Evolutionary conservation across 2,329 filamentous ascomycete genomes (phyloP).

Genomic region (Neofusicoccum sp.): DNA sequence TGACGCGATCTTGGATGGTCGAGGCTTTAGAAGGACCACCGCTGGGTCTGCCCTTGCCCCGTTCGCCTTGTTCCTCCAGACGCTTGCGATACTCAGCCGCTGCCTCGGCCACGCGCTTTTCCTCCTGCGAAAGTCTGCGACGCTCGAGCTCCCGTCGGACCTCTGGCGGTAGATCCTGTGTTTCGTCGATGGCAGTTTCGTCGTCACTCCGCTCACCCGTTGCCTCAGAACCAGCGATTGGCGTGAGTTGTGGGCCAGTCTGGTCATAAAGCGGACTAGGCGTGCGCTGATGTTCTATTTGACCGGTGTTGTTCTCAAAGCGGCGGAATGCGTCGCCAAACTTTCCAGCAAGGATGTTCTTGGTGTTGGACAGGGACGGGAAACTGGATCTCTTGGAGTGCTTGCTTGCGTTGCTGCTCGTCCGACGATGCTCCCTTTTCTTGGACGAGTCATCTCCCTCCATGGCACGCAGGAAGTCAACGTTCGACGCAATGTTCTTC

Average conservation of each 20-base stretch:
- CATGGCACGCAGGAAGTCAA: conserved; percentile 77
- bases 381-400: conserved; percentile 72
- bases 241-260: conserved; percentile 45
- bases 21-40: conserved; percentile 55
- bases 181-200: conserved; percentile 61
- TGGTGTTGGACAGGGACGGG: conserved; percentile 69
- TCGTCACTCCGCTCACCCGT: conserved; percentile 68
- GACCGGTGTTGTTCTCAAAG: conserved; percentile 62
- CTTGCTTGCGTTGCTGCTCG: conserved; percentile 56
- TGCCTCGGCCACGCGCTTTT: conserved; percentile 82
- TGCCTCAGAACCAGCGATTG: conserved; percentile 73
- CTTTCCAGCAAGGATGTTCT: conserved; percentile 78
- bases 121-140: conserved; percentile 76
- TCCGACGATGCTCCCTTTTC: conserved; percentile 55
- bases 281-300: conserved; percentile 35
- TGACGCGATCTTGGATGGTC: conserved; percentile 90
- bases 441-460: conserved; percentile 57
- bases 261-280: conserved; percentile 30
- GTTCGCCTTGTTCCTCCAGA: conserved; percentile 61
- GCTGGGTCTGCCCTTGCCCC: conserved; percentile 38
- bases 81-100: conserved; percentile 83
- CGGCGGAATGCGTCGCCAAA: conserved; percentile 93
- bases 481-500: conserved; percentile 70
- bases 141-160: conserved; percentile 88
- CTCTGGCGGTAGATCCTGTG: conserved; percentile 76